Evolutionary conservation across 169 alveolate species (phyloP).

Genomic region (Eimeria praecox): DNA sequence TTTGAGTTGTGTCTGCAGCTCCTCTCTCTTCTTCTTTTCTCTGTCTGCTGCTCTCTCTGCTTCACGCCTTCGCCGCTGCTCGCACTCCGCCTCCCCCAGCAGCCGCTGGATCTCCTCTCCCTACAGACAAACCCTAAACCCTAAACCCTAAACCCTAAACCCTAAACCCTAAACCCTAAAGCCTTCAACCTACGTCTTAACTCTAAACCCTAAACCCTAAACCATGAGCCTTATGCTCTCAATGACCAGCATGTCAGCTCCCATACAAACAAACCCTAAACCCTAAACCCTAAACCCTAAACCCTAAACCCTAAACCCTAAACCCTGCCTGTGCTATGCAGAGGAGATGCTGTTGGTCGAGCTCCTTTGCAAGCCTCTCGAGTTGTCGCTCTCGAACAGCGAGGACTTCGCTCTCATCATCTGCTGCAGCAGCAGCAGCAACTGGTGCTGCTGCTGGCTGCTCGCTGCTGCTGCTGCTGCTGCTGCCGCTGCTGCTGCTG

Average conservation of each 20-base stretch:
- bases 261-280: not conserved
- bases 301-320: not conserved
- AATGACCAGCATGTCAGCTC: no score
- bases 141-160: conserved; percentile 17
- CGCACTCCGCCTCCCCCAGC: conserved; percentile 9
- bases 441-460: conserved; percentile 9
- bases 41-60: conserved; percentile 16
- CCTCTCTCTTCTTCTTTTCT: conserved; percentile 15
- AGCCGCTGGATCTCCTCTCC: conserved; percentile 38
- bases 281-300: conserved; percentile 18
- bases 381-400: conserved; percentile 33
- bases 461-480: not conserved
- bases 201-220: not conserved
- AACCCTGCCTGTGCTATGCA: conserved; percentile 5
- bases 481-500: not conserved
- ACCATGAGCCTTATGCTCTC: not conserved
- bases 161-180: not conserved
- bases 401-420: not conserved
- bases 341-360: conserved; percentile 24
- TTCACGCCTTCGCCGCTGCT: conserved; percentile 20
- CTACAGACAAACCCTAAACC: not conserved
- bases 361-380: conserved; percentile 32
- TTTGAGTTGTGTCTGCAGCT: conserved; percentile 10
- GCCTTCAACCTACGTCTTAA: not conserved
- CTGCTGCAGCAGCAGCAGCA: conserved; percentile 19